Evolutionary conservation across 306 rosid genomes (phyloP).

Genomic region (Ormosia emarginata): DNA sequence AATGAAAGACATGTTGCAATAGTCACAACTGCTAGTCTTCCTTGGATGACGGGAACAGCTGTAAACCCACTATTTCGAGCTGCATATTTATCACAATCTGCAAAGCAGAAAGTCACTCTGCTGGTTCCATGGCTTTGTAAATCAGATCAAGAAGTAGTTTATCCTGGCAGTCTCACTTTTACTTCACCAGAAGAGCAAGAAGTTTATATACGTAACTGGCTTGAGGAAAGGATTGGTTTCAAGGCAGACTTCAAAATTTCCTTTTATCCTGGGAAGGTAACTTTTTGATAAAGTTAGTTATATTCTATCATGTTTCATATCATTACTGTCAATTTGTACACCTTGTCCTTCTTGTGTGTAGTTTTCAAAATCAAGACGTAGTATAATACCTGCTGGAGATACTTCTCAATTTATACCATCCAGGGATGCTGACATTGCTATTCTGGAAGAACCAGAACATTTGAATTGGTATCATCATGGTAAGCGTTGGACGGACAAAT

Average conservation of each 20-base stretch:
- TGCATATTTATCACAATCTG: slow-evolving; percentile 82
- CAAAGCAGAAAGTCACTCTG: slow-evolving; percentile 76
- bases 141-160: slow-evolving; percentile 90
- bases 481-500: slow-evolving; percentile 89
- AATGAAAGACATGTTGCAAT: slow-evolving; percentile 86
- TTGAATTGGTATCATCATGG: slow-evolving; percentile 99
- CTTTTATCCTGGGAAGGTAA: slow-evolving; percentile 97
- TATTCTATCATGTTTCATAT: slow-evolving; percentile 10
- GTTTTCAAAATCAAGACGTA: slow-evolving; percentile 84
- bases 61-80: slow-evolving; percentile 97
- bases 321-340: slow-evolving; percentile 24
- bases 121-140: slow-evolving; percentile 95
- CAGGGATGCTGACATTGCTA: slow-evolving; percentile 92
- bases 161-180: slow-evolving; percentile 74
- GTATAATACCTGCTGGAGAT: slow-evolving; percentile 96
- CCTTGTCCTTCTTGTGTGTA: slow-evolving; percentile 29
- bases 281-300: slow-evolving; percentile 13
- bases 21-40: slow-evolving; percentile 98
- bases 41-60: slow-evolving; percentile 99
- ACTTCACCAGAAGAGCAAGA: slow-evolving; percentile 95
- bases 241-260: slow-evolving; percentile 89
- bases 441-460: slow-evolving; percentile 96
- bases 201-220: slow-evolving; percentile 87
- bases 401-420: slow-evolving; percentile 88
- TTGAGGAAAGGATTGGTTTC: slow-evolving; percentile 94